phyloP scores from a whole-genome alignment of 2,329 filamentous ascomycete genomes.

The Epichloe festucae region DNA sequence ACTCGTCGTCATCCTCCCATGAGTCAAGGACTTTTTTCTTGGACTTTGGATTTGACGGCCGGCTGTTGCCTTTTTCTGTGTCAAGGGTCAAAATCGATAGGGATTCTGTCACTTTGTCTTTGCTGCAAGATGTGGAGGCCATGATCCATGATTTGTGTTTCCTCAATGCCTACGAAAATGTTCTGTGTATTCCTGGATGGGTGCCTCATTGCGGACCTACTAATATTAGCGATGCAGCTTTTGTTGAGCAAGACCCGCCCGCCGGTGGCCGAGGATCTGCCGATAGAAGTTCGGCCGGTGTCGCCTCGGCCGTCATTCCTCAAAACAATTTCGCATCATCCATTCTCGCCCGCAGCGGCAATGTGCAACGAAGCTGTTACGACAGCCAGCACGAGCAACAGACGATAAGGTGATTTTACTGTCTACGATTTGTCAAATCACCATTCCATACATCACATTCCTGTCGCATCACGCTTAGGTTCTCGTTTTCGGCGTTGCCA shows the following conservation, averaged over 20 bases:
- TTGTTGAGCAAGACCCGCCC: not conserved
- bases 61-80: slow-evolving; percentile 6
- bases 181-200: no score
- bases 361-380: slow-evolving; percentile 18
- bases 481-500: not conserved
- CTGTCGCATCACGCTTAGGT: not conserved
- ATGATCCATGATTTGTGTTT: slow-evolving; percentile 12
- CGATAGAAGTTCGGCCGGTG: slow-evolving; percentile 16
- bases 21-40: slow-evolving; percentile 27
- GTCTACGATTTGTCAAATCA: not conserved
- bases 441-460: not conserved
- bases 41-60: slow-evolving; percentile 12
- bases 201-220: no score
- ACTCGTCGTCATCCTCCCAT: slow-evolving; percentile 47
- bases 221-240: no score
- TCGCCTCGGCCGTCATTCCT: slow-evolving; percentile 15
- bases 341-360: slow-evolving; percentile 18
- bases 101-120: slow-evolving; percentile 16
- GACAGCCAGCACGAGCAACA: slow-evolving; percentile 6
- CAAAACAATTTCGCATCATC: slow-evolving; percentile 12
- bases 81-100: slow-evolving; percentile 21
- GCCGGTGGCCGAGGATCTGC: slow-evolving; percentile 13
- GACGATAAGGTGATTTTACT: slow-evolving; percentile 1
- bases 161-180: no score
- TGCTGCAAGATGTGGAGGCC: slow-evolving; percentile 11